Base-by-base conservation (phyloP, 345 rosid genomes). In the Eucalyptus guilfoylei region DNA sequence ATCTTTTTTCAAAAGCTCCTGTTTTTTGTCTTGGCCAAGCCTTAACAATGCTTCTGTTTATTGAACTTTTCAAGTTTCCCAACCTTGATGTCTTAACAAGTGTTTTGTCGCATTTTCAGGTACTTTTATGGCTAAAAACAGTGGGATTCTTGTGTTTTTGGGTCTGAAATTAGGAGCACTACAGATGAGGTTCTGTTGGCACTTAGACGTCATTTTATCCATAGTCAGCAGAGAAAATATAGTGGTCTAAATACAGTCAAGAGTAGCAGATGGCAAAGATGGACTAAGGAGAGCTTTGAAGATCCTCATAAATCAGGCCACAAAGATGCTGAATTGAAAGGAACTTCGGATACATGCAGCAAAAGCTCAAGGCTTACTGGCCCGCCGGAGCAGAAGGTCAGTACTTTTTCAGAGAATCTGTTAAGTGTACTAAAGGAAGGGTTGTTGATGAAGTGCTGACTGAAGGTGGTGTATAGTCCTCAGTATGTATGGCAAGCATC, bases 71-170 rank as follows among this genome's bases (percentile, higher is more conserved):
- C 34, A 32, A 86, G 52, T 49, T 48, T 86, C 42, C 60, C 47
- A 76, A 86, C 45, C n/a, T 42, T n/a, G 30, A 85, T 8, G 76
- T 64, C 76, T 64, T 64, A 64, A 40, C 2, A 88, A 28, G 48
- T 86, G 44, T 89, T 47, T 50, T 69, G 88, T 60, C 62, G 60
- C 80, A 89, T 28, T 88, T 92, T 88, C 93, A 98, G 99, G 98
- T 97, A 64, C 96, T 97, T 85, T 90, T 96, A 62, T 98, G 99
- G 99, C 92, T 98, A 91, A 98, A n/a, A 98, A 93, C 98, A 98
- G 91, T 98, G 99, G 99, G 99, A 98, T 91, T 94, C 99, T 83
- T 92, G 95, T 94, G 99, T 98, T 93, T 98, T 96, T 93, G 98
- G 98, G 90, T 97, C 99, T 91, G 99, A 94, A 93, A 94, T 98